Conservation (phyloP, 1,284 basidiomycete species). For the Neonothopanus nambi region DNA sequence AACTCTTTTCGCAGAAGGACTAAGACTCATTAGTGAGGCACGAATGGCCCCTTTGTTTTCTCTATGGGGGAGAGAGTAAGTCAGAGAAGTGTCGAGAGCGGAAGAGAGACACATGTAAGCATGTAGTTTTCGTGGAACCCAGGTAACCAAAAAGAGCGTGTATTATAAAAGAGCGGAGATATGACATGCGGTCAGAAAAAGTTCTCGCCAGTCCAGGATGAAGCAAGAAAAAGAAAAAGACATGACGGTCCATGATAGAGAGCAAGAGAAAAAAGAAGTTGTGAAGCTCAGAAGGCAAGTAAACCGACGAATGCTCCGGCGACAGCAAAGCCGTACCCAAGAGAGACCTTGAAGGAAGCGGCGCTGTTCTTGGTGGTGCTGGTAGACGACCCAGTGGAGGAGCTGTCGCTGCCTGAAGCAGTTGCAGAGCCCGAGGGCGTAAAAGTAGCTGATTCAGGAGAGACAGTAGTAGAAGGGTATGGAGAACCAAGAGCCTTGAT, state of each 20-base stretch:
- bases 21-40: no score
- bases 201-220: background rate
- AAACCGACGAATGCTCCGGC: slow-evolving; percentile 31
- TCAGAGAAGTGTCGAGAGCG: no score
- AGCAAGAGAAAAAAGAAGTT: background rate
- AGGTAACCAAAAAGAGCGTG: no score
- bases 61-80: no score
- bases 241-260: background rate
- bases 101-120: no score
- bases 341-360: slow-evolving; percentile 26
- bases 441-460: slow-evolving; percentile 33
- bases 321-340: slow-evolving; percentile 31
- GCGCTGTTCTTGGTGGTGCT: slow-evolving; percentile 24
- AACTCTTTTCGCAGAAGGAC: no score
- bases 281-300: slow-evolving; percentile 26
- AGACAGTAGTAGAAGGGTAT: slow-evolving; percentile 47
- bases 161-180: no score
- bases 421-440: slow-evolving; percentile 30
- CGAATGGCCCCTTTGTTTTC: no score
- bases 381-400: slow-evolving; percentile 26
- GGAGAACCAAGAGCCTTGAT: slow-evolving; percentile 62
- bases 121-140: no score
- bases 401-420: slow-evolving; percentile 23
- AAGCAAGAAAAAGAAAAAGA: background rate
- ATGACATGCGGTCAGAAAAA: background rate